Evolutionary conservation across 164 flowering plant genomes (phyloP).

Genomic region (Hamamelis virginiana): DNA sequence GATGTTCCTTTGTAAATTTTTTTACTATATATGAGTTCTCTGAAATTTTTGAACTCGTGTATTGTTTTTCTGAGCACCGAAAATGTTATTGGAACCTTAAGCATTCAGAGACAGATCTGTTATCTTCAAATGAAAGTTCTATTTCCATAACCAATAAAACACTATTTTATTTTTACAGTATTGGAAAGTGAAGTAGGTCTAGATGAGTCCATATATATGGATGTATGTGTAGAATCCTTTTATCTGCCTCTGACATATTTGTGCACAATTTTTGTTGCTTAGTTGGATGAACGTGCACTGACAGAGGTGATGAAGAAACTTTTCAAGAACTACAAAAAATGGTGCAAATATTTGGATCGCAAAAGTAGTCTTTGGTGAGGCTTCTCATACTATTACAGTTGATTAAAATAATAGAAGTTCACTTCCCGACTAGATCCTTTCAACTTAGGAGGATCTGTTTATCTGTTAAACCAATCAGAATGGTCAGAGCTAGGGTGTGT

Average conservation of each 20-base stretch:
- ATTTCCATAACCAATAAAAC: no score
- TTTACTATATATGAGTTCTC: no score
- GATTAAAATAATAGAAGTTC: not conserved
- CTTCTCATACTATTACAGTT: not conserved
- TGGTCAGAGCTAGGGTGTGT: not conserved
- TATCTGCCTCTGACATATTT: conserved; percentile 1
- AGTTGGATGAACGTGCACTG: conserved; percentile 96
- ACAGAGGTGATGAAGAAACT: conserved; percentile 97
- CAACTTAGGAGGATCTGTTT: not conserved
- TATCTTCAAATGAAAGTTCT: no score
- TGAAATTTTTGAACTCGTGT: no score
- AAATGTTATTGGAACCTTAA: no score
- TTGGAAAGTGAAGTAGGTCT: no score
- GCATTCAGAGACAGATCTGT: no score
- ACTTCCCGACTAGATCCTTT: not conserved
- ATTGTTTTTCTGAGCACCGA: no score
- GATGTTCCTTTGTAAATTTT: no score
- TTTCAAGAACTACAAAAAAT: conserved; percentile 91
- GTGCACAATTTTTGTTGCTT: conserved; percentile 6
- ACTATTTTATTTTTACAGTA: no score
- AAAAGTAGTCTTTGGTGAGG: conserved; percentile 98
- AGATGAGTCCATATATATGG: not conserved
- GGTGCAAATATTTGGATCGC: conserved; percentile 95
- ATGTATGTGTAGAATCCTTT: not conserved
- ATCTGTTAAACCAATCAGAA: not conserved